Percentiles rank a stretch among this genome's conserved stretches.
Conservation (phyloP, 768 basidiomycete genomes). For the Collybia sordida region DNA sequence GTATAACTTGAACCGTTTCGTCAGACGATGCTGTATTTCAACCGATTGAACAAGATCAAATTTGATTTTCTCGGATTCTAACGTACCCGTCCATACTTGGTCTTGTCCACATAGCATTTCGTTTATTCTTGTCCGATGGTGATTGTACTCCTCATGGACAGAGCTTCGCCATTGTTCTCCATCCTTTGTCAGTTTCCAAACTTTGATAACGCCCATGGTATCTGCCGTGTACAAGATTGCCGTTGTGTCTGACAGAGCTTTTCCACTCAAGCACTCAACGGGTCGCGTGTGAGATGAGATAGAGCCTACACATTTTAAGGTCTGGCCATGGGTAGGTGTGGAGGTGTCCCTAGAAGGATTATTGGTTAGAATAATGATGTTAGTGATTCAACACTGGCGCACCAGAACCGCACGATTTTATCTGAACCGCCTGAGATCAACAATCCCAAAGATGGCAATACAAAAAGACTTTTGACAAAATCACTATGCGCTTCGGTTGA, state of each 20-base stretch:
- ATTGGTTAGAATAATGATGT: constrained; percentile 1
- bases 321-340: constrained; percentile 32
- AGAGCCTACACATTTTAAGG: constrained; percentile 58
- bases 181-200: constrained; percentile 68
- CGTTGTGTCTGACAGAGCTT: constrained; percentile 39
- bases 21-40: constrained; percentile 78
- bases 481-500: constrained; percentile 81
- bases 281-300: constrained; percentile 88
- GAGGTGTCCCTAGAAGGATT: constrained; percentile 61
- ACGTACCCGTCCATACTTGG: constrained; percentile 86
- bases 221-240: constrained; percentile 79
- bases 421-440: constrained; percentile 90
- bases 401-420: constrained; percentile 88
- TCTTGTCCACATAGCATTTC: constrained; percentile 66
- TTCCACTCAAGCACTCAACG: constrained; percentile 74
- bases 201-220: constrained; percentile 86
- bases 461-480: constrained; percentile 84
- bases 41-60: background rate
- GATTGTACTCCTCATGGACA: constrained; percentile 52
- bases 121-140: constrained; percentile 85
- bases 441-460: constrained; percentile 63
- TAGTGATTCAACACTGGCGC: constrained; percentile 19
- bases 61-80: background rate
- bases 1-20: constrained; percentile 70
- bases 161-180: constrained; percentile 48